Evolutionary conservation across 345 rosid species (phyloP), one percentile per base, ranked within the genome.

Genomic region (Clausena lansium): DNA sequence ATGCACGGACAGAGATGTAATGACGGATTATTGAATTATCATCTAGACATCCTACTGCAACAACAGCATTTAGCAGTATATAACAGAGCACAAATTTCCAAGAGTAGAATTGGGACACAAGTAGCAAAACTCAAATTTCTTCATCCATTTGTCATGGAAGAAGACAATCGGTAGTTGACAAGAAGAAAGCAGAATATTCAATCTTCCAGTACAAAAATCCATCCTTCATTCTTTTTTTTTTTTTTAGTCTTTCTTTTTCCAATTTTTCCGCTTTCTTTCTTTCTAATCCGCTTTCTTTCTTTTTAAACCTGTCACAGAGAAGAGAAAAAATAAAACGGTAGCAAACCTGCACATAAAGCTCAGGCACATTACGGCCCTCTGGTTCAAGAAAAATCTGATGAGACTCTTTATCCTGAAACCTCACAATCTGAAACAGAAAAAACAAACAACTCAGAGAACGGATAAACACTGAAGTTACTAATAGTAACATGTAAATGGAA

Each of bases 351-450:
- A 95, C 97, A 81, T 95, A 95, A 67, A 95, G 91, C 87, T 95
- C 99, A 17, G 96, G 99, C 79, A 93, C 98, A 80, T 82, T 89
- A 74, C 98, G 92, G 64, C 99, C 99, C 83, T 95, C 99, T 68
- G 99, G 99, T 84, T 95, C 99, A 10, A 95, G 98, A 83, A 95
- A 95, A 84, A 95, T 93, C 79, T 95, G 99, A 92, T 95, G 99
- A 67, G 98, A 95, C 83, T 95, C 99, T 81, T 95, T 93, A 83
- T 93, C 98, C 77, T 91, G 82, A 88, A 95, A 95, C 84, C 99
- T 92, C 80, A 95, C 99, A 84, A 95, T 90, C 99, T 93, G 76
- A 4, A 67, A 74, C 38, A 17, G 47, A 19, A 20, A 75, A 3
- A 45, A 74, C 1, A 72, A 32, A 58, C n/a, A 80, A 17, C 22